These are phyloP conservation scores for Pseudonitzschia multistriata DNA, from an alignment of 108 stramenopile species.

Conservation along the genomic window DNA sequence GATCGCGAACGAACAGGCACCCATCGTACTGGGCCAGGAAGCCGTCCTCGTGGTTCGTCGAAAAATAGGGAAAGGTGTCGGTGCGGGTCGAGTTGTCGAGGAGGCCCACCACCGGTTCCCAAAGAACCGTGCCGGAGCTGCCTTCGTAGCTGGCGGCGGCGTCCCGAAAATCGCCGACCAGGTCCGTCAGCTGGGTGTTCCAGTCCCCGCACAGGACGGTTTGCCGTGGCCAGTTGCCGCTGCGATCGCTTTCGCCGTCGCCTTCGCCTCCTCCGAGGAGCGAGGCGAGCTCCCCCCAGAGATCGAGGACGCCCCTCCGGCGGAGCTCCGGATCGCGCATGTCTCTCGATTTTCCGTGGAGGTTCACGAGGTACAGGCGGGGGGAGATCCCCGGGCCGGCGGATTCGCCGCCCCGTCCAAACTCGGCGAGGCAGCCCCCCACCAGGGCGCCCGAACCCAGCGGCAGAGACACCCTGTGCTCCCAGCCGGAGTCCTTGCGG, in stretches of 20 bases:
- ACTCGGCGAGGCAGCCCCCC: conserved; percentile 15
- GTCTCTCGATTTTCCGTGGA: conserved; percentile 13
- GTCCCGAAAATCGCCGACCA: background rate
- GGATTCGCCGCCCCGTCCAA: background rate
- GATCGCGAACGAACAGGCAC: background rate
- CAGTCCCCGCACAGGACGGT: conserved; percentile 3
- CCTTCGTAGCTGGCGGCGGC: background rate
- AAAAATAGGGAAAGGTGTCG: background rate
- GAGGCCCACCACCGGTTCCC: background rate
- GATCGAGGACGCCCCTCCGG: background rate
- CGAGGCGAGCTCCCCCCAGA: background rate
- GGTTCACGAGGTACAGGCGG: background rate
- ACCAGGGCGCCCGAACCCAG: background rate
- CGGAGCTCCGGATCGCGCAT: conserved; percentile 3
- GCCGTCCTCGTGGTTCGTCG: conserved; percentile 16
- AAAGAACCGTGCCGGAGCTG: background rate
- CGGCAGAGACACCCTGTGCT: too few species aligned
- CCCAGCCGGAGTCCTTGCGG: conserved; percentile 1
- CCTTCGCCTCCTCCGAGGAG: background rate
- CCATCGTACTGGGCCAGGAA: conserved; percentile 19
- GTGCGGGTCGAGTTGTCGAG: background rate
- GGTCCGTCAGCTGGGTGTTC: conserved; percentile 7
- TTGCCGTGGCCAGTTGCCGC: background rate
- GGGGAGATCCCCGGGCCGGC: background rate
- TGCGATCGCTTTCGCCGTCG: background rate